phyloP scores from a whole-genome alignment of 2,329 filamentous ascomycete genomes.

The Arthrobotrys entomopaga region DNA sequence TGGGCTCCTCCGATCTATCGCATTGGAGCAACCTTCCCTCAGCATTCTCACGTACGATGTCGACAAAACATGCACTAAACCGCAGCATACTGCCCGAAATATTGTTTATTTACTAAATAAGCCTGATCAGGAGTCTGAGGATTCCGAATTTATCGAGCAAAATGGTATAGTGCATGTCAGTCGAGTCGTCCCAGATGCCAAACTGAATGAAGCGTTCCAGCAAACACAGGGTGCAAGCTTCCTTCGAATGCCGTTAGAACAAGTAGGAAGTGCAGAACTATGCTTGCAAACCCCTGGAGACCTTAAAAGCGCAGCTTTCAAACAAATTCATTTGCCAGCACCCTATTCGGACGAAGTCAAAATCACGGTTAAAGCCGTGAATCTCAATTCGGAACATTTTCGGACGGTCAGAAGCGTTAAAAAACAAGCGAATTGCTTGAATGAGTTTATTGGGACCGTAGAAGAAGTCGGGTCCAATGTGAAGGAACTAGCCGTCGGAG shows the following conservation, averaged over 20 bases:
- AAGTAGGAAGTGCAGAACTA: constrained; percentile 29
- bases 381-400: constrained; percentile 59
- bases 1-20: constrained; percentile 56
- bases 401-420: constrained; percentile 59
- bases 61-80: constrained; percentile 34
- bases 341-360: constrained; percentile 58
- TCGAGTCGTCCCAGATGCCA: constrained; percentile 58
- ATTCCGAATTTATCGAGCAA: constrained; percentile 60
- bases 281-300: constrained; percentile 59
- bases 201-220: constrained; percentile 55
- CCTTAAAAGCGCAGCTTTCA: constrained; percentile 57
- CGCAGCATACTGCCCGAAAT: constrained; percentile 24
- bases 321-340: constrained; percentile 56
- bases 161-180: constrained; percentile 60
- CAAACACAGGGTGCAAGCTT: constrained; percentile 45
- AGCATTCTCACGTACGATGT: constrained; percentile 56
- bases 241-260: constrained; percentile 34
- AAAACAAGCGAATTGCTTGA: constrained; percentile 57
- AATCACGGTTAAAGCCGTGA: constrained; percentile 59
- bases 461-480: constrained; percentile 53
- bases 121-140: constrained; percentile 26
- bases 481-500: constrained; percentile 56
- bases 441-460: constrained; percentile 60
- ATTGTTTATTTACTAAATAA: constrained; percentile 39
- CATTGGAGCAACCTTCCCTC: constrained; percentile 58